Evolutionary conservation across 78 protist species (phyloP).

Genomic region (Dictyostelium intermedium): DNA sequence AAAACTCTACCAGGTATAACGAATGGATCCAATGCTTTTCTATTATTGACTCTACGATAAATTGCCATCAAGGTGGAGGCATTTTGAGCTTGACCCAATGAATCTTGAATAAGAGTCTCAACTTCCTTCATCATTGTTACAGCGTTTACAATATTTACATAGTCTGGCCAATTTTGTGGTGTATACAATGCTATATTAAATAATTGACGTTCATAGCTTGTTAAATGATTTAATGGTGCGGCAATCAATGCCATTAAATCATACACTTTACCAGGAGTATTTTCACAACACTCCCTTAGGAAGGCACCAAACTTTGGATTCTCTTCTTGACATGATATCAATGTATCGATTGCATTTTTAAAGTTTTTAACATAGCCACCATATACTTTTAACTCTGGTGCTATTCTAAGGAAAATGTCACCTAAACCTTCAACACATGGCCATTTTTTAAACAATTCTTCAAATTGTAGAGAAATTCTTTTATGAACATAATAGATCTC

Average conservation of each 20-base stretch:
- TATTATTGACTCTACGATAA: slow-evolving; percentile 54
- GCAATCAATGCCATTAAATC: slow-evolving; percentile 70
- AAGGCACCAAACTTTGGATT: slow-evolving; percentile 39
- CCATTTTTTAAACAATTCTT: slow-evolving; percentile 25
- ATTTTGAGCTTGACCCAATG: slow-evolving; percentile 65
- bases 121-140: slow-evolving; percentile 76
- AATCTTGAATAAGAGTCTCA: slow-evolving; percentile 48
- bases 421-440: slow-evolving; percentile 68
- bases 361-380: slow-evolving; percentile 73
- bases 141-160: slow-evolving; percentile 49
- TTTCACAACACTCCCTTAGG: slow-evolving; percentile 34
- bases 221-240: slow-evolving; percentile 66
- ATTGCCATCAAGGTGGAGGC: slow-evolving; percentile 58
- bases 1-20: slow-evolving; percentile 60
- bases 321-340: slow-evolving; percentile 31
- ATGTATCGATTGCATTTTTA: slow-evolving; percentile 72
- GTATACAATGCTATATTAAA: slow-evolving; percentile 26
- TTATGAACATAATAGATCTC: slow-evolving; percentile 61
- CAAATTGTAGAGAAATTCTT: slow-evolving; percentile 42
- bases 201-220: slow-evolving; percentile 63
- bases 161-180: slow-evolving; percentile 64
- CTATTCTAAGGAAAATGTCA: slow-evolving; percentile 53
- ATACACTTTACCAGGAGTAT: slow-evolving; percentile 56
- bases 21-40: slow-evolving; percentile 62
- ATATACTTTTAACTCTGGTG: slow-evolving; percentile 63